Conservation (phyloP, 2,329 filamentous ascomycete species). For the Hypocrella siamensis region DNA sequence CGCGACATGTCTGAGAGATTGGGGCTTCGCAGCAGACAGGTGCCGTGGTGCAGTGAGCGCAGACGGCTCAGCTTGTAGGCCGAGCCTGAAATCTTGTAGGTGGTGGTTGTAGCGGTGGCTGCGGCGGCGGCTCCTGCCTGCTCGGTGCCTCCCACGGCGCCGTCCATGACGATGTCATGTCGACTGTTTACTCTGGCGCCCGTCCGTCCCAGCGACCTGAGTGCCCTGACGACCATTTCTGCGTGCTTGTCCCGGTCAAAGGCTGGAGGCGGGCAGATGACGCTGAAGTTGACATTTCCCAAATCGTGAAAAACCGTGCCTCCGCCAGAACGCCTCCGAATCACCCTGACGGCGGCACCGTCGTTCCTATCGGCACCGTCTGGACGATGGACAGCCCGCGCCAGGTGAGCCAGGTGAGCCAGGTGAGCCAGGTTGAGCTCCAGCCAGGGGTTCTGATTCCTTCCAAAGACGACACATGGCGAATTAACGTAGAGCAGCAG, state of each 20-base stretch:
- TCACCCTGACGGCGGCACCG: constrained; percentile 34
- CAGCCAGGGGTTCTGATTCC: constrained; percentile 96
- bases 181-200: constrained; percentile 67
- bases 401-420: constrained; percentile 26
- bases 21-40: constrained; percentile 65
- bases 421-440: constrained; percentile 65
- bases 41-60: constrained; percentile 82
- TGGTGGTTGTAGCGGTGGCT: constrained; percentile 7
- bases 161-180: constrained; percentile 78
- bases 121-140: not conserved
- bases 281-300: constrained; percentile 89
- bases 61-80: constrained; percentile 82
- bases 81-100: constrained; percentile 78
- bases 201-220: constrained; percentile 41
- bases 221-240: constrained; percentile 79
- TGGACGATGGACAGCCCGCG: constrained; percentile 8
- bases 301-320: constrained; percentile 88
- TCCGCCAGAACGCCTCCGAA: constrained; percentile 75
- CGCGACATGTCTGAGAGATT: constrained; percentile 54
- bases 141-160: constrained; percentile 7
- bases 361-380: constrained; percentile 11
- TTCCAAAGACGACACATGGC: constrained; percentile 78
- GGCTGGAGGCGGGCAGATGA: constrained; percentile 60
- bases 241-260: constrained; percentile 84
- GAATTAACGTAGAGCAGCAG: constrained; percentile 81